Percentiles rank a stretch among this genome's conserved stretches.
phyloP scores from a whole-genome alignment of 2,329 filamentous ascomycete genomes.

The Pyricularia sp. region DNA sequence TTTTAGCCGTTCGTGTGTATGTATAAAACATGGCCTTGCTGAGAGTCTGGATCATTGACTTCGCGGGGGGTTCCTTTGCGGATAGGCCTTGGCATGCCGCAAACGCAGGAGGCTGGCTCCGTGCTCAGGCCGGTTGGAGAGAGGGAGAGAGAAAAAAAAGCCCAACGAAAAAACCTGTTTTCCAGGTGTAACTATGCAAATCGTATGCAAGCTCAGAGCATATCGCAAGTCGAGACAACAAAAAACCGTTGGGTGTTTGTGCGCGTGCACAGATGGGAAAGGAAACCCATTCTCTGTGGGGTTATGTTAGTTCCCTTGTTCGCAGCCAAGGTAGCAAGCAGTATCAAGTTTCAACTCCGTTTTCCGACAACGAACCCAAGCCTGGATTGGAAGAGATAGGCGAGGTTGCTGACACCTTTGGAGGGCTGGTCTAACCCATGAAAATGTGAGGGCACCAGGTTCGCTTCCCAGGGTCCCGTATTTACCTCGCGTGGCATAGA shows the following conservation, averaged over 20 bases:
- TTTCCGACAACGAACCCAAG: background rate
- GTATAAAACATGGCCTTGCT: too few species aligned
- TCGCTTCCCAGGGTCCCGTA: background rate
- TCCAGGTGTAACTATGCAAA: conserved; percentile 17
- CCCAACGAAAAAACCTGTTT: conserved; percentile 16
- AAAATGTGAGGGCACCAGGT: background rate
- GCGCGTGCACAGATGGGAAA: background rate
- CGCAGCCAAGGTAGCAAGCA: too few species aligned
- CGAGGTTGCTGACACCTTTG: background rate
- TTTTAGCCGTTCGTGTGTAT: too few species aligned
- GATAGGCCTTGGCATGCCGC: background rate
- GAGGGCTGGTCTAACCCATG: background rate
- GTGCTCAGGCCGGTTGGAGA: background rate
- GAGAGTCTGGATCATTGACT: background rate
- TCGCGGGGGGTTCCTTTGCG: too few species aligned
- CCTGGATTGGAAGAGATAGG: background rate
- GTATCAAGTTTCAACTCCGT: background rate
- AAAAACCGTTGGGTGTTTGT: background rate
- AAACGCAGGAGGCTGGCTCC: background rate
- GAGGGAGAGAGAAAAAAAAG: background rate
- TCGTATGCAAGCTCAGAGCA: conserved; percentile 16
- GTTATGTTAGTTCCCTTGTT: background rate
- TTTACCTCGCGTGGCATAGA: background rate
- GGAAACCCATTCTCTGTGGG: background rate
- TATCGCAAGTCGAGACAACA: background rate